phyloP scores from a whole-genome alignment of 108 stramenopile species.

The Nitzschia inconspicua region DNA sequence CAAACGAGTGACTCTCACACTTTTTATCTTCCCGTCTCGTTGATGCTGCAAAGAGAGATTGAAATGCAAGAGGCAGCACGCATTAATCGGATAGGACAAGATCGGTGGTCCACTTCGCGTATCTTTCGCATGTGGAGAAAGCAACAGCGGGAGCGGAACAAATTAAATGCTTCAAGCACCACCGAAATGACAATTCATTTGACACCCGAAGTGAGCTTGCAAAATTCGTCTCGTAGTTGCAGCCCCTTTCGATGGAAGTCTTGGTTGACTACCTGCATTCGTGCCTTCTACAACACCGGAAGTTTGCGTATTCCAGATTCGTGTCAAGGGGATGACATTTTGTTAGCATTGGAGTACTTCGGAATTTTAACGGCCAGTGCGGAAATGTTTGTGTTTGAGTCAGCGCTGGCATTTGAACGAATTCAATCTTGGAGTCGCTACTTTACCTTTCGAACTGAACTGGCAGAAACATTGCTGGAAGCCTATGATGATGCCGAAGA shows the following conservation, averaged over 20 bases:
- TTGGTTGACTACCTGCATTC: conserved; percentile 33
- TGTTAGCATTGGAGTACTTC: conserved; percentile 50
- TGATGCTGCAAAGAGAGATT: conserved; percentile 33
- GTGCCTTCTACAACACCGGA: conserved; percentile 33
- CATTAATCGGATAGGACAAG: conserved; percentile 5
- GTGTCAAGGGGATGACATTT: conserved; percentile 35
- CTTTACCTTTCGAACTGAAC: conserved; percentile 29
- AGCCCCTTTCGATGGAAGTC: conserved; percentile 35
- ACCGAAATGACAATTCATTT: conserved; percentile 23
- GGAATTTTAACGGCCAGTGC: conserved; percentile 40
- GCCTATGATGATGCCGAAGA: conserved; percentile 14
- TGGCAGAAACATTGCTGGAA: conserved; percentile 24
- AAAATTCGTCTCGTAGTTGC: conserved; percentile 13
- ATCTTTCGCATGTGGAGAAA: conserved; percentile 33
- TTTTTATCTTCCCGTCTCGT: conserved; percentile 28
- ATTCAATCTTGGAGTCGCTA: conserved; percentile 42
- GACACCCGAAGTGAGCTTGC: conserved; percentile 23
- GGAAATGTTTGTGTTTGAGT: conserved; percentile 32
- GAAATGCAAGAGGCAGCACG: conserved; percentile 34
- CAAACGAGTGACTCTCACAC: conserved; percentile 2
- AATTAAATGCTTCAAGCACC: neutral
- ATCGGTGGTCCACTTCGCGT: conserved; percentile 23
- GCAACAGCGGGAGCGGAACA: neutral
- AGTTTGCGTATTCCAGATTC: conserved; percentile 32
- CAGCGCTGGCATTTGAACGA: conserved; percentile 12